A percentile compares a stretch with the other conserved stretches of the same genome.
Conservation (phyloP, 1,284 basidiomycete genomes). For the Marasmius sp. region DNA sequence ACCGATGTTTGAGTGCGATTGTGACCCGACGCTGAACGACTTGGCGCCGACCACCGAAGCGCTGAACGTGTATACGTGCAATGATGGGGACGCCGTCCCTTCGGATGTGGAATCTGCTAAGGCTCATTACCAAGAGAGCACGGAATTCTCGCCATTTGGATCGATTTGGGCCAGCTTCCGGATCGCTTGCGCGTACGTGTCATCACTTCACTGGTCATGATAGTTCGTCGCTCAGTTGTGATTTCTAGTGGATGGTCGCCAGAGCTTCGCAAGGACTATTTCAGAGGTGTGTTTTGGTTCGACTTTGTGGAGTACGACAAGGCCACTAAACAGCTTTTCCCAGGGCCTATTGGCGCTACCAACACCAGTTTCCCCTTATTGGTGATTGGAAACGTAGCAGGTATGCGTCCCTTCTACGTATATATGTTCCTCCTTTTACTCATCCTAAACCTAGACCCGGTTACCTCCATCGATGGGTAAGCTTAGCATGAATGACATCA, state of each 20-base stretch:
- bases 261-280: conserved; percentile 11
- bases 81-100: background rate
- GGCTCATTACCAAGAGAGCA: background rate
- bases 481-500: background rate
- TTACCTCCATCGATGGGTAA: conserved; percentile 5
- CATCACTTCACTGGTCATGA: background rate
- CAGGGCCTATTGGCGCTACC: conserved; percentile 8
- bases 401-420: background rate
- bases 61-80: background rate
- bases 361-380: conserved; percentile 15
- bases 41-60: background rate
- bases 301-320: background rate
- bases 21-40: background rate
- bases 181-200: conserved; percentile 7
- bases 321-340: background rate
- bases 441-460: conserved; percentile 1
- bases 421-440: background rate
- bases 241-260: conserved; percentile 7
- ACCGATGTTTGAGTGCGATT: conserved; percentile 14
- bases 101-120: background rate
- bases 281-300: conserved; percentile 8
- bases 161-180: conserved; percentile 11
- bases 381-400: conserved; percentile 13
- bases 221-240: no score
- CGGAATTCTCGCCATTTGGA: conserved; percentile 8